Evolutionary conservation across 1,139 yeast genomes (phyloP), one percentile per base, ranked within the genome.

Genomic region (Candida dubliniensis): DNA sequence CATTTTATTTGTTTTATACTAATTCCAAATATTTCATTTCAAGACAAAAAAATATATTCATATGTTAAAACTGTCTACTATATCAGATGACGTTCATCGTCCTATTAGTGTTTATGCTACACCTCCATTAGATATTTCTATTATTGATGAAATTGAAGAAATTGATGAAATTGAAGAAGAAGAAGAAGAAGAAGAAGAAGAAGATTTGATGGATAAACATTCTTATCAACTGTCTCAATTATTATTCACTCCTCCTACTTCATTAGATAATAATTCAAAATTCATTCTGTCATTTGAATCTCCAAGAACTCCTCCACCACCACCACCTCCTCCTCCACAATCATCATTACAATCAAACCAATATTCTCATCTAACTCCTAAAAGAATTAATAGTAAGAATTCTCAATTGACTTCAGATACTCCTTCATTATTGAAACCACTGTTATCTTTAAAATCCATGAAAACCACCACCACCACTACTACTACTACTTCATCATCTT

Each of bases 91-190:
- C 14, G 32, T 30, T 3, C 32, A 30, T n/a, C 49, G 60, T 40
- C 61, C 61, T 25, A 53, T 48, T 14, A 57, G 61, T 41, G 45
- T 56, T 40, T 58, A 55, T 35, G 51, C 50, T 1, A 59, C 61
- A 7, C 61, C 59, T 8, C 61, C 61, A 2, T 47, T 57, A 25
- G 52, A 48, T 11, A 32, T 34, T 11, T 18, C 43, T 6, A 24
- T 25, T 8, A 15, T 27, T 10, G 42, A 40, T 12, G 13, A n/a
- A 8, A 11, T 5, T 7, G 32, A 30, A 10, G 42, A 40, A 11
- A 30, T 8, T n/a, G n/a, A 13, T 7, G 32, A 30, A 6, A 39
- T 33, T 2, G 44, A 39, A 8, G 41, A 34, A 15, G 42, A 41
- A 4, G 43, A 35, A 10, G 41, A 43, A 6, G 42, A 40, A 7